Percentiles rank a stretch among this genome's conserved stretches.
phyloP scores from a whole-genome alignment of 129 eudicot genomes.

The Chrysanthemum seticuspe region DNA sequence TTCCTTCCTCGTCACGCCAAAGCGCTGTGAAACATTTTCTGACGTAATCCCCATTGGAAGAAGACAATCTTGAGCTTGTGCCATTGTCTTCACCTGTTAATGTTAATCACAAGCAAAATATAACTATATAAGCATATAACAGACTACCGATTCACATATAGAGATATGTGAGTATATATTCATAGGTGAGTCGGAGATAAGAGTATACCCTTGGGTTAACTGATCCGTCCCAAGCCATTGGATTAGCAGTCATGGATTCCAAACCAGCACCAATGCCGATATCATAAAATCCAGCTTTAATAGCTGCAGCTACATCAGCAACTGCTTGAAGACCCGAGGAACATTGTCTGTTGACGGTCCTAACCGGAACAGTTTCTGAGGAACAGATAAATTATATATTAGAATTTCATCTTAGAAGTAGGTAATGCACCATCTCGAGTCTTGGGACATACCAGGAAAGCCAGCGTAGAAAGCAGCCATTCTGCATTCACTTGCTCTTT shows the following conservation, averaged over 20 bases:
- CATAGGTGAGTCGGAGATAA: neutral
- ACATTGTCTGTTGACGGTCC: constrained; percentile 98
- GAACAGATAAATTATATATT: constrained; percentile 5
- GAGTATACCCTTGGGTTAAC: constrained; percentile 74
- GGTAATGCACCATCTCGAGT: neutral
- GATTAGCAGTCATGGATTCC: constrained; percentile 90
- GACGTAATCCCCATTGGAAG: constrained; percentile 99
- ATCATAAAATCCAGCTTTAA: constrained; percentile 96
- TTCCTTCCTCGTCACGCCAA: constrained; percentile 82
- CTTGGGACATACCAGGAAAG: constrained; percentile 66
- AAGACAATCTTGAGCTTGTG: constrained; percentile 92
- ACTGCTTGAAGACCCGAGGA: constrained; percentile 99
- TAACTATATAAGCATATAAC: neutral
- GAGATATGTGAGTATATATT: neutral
- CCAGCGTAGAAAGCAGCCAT: constrained; percentile 99
- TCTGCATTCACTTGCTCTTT: constrained; percentile 93
- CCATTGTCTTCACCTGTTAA: constrained; percentile 70
- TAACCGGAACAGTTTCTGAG: constrained; percentile 89
- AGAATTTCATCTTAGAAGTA: neutral
- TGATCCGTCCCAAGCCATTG: constrained; percentile 94
- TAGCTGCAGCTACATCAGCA: constrained; percentile 99
- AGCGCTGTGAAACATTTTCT: constrained; percentile 89
- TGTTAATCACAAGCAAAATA: neutral
- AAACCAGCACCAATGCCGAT: constrained; percentile 98
- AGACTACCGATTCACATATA: neutral